Base-by-base conservation (phyloP, 2,329 filamentous ascomycete species). In the Keithomyces neogunnii region DNA sequence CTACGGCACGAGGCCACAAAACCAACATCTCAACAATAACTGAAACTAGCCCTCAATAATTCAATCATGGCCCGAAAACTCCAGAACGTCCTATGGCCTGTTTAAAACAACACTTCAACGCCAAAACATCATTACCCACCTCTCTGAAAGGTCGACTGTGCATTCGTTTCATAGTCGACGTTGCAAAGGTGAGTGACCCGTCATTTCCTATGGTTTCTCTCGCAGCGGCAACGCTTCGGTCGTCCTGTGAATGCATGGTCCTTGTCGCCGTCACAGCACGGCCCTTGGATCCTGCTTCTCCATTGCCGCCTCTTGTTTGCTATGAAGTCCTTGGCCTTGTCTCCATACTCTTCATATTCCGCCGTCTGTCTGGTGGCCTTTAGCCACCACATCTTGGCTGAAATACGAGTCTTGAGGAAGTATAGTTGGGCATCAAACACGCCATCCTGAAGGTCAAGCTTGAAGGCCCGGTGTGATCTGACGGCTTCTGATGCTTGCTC, bases 351-450 rank as follows among this genome's bases (percentile, higher is more conserved):
- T 3, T 67, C 61, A 48, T 73, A 67, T 57, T 79, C 75, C 13
- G 73, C 68, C 3, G 59, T 62, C 57, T 73, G 75, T 26, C 77
- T 76, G 48, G 72, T 76, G 33, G 80, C 47, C 61, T 73, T 76
- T 47, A 84, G 66, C 78, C 78, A 83, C 66, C 75, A 71, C 33
- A 82, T 68, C 62, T 75, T 80, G 11, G 80, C 80, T 43, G 68
- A 68, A 30, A 84, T 68, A 59, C 81, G 80, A 11, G 80, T 76
- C 39, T 71, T 71, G 31, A 82, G 64, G 8, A 83, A 56, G 1
- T 67, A 64, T 4, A 80, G 62, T 30, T 73, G 64, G 29, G 45
- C 49, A 45, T 49, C 43, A 13, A 51, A 39, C 2, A 51, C 32
- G 7, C 46, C 32, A 13, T 53, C 49, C 28, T 44, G 31, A 13